phyloP scores from a whole-genome alignment of 495 filamentous ascomycete species.

The Hypoxylon perforatum region DNA sequence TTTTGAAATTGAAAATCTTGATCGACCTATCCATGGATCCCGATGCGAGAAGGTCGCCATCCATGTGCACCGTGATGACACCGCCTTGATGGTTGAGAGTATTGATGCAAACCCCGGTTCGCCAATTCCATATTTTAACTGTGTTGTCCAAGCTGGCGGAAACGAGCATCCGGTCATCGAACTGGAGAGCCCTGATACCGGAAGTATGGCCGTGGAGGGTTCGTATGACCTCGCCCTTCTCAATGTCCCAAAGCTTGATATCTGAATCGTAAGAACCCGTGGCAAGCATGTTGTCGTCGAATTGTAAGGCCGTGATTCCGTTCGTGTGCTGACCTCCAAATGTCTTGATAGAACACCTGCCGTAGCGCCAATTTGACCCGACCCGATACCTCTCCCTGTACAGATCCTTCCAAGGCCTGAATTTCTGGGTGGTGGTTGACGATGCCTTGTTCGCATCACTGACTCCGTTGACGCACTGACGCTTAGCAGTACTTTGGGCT shows the following conservation, averaged over 20 bases:
- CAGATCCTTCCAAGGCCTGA: constrained; percentile 56
- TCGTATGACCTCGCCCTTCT: constrained; percentile 84
- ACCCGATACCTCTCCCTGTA: constrained; percentile 91
- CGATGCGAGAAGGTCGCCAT: constrained; percentile 81
- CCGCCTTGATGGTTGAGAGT: constrained; percentile 82
- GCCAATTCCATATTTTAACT: constrained; percentile 96
- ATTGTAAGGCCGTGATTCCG: constrained; percentile 95
- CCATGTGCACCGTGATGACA: constrained; percentile 88
- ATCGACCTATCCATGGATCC: constrained; percentile 90
- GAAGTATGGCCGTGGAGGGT: constrained; percentile 83
- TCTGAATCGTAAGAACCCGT: constrained; percentile 95
- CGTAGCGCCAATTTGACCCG: constrained; percentile 95
- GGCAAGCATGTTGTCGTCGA: constrained; percentile 90
- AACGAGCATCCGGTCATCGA: constrained; percentile 90
- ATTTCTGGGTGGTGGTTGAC: constrained; percentile 41
- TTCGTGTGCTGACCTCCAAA: constrained; percentile 88
- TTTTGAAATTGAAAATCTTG: constrained; percentile 92
- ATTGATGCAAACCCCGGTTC: constrained; percentile 86
- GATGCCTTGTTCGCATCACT: constrained; percentile 12
- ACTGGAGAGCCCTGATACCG: constrained; percentile 89
- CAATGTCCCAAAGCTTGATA: constrained; percentile 95
- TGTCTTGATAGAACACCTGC: constrained; percentile 80
- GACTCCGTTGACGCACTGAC: constrained; percentile 54
- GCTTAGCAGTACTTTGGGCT: constrained; percentile 53
- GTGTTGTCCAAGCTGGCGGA: constrained; percentile 82